These are phyloP conservation scores for Prillingera fragicola DNA, from an alignment of 1,284 basidiomycete genomes.

Conservation along the genomic window DNA sequence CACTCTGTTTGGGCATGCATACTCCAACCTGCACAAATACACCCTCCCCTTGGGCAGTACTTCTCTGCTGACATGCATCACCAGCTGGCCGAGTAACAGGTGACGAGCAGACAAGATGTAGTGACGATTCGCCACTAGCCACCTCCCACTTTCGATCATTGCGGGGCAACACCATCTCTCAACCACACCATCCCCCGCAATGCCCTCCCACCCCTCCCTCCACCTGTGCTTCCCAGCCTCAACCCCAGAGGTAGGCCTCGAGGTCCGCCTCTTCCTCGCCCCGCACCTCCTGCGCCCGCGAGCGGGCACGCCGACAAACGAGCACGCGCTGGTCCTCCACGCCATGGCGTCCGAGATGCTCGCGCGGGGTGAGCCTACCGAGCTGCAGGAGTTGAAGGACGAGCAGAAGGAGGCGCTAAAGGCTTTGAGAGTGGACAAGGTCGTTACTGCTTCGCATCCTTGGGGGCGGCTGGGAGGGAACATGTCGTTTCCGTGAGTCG, in stretches of 20 bases:
- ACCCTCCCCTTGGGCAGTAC: too few relatives aligned
- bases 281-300: not conserved
- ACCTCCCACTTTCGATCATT: too few relatives aligned
- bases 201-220: conserved; percentile 27
- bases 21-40: too few relatives aligned
- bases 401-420: not conserved
- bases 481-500: conserved; percentile 39
- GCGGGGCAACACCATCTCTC: too few relatives aligned
- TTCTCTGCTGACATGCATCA: too few relatives aligned
- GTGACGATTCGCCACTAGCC: too few relatives aligned
- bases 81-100: too few relatives aligned
- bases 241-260: conserved; percentile 20
- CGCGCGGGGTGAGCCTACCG: not conserved
- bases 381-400: not conserved
- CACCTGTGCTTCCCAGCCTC: conserved; percentile 34
- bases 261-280: conserved; percentile 36
- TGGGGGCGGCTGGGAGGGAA: conserved; percentile 40
- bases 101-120: too few relatives aligned
- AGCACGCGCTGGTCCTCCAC: not conserved
- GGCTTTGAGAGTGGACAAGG: conserved; percentile 10
- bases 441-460: conserved; percentile 40
- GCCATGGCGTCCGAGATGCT: not conserved
- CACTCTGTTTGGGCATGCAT: too few relatives aligned
- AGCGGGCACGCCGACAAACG: not conserved
- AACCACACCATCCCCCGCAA: too few relatives aligned